Evolutionary conservation across 2,329 filamentous ascomycete species (phyloP).

Genomic region (Didymosphaeria variabile): DNA sequence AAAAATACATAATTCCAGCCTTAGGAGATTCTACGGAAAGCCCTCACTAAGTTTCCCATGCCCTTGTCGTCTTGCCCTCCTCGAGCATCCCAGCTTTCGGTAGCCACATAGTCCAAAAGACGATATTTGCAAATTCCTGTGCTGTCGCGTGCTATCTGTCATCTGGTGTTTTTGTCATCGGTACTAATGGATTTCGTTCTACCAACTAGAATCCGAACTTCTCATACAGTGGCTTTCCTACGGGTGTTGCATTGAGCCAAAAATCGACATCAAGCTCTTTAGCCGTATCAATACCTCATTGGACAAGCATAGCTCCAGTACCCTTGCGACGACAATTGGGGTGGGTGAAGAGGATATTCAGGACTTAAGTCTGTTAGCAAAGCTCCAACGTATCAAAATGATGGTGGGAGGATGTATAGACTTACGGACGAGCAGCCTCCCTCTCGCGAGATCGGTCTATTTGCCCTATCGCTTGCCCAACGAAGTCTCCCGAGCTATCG

Average conservation of each 20-base stretch:
- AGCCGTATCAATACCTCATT: conserved; percentile 45
- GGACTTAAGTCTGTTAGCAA: conserved; percentile 26
- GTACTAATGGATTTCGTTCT: conserved; percentile 14
- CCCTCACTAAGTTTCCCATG: background rate
- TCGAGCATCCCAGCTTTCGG: background rate
- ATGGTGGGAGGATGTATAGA: background rate
- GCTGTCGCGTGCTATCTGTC: conserved; percentile 15
- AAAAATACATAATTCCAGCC: too few relatives aligned
- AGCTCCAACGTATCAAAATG: background rate
- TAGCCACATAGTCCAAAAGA: conserved; percentile 14
- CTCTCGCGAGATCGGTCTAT: background rate
- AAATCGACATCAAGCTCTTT: conserved; percentile 36
- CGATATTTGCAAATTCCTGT: background rate
- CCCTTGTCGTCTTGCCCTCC: background rate
- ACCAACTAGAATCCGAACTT: conserved; percentile 33
- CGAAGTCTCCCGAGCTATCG: conserved; percentile 17
- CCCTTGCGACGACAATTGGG: conserved; percentile 44
- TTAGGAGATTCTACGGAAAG: too few relatives aligned
- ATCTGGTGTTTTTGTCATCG: conserved; percentile 21
- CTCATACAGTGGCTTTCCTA: conserved; percentile 35
- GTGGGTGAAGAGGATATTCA: conserved; percentile 47
- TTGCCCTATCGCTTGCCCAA: conserved; percentile 11
- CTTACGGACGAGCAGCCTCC: conserved; percentile 2
- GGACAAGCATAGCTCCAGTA: conserved; percentile 41
- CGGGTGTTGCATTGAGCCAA: conserved; percentile 37